phyloP scores from a whole-genome alignment of 257 asterid species.

The Solanum boliviense region DNA sequence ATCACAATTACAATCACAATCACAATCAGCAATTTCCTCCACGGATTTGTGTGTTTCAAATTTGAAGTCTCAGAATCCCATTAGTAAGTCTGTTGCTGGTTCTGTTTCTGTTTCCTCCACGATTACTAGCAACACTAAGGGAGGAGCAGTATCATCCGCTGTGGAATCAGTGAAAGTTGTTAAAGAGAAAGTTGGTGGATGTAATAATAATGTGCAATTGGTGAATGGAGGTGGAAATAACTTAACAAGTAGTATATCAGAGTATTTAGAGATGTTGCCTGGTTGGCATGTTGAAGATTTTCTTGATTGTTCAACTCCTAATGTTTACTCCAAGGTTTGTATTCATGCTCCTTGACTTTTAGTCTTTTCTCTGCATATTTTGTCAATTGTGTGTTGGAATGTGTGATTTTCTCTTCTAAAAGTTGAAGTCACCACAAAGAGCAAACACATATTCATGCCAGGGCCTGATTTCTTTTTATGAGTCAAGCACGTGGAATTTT shows the following conservation, averaged over 20 bases:
- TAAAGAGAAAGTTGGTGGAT: neutral
- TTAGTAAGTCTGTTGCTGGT: neutral
- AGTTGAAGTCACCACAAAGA: neutral
- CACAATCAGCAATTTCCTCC: slow-evolving; percentile 7
- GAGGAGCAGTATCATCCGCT: neutral
- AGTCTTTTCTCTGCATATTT: neutral
- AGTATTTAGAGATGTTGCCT: slow-evolving; percentile 52
- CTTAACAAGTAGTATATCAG: slow-evolving; percentile 40
- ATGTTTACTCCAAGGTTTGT: slow-evolving; percentile 31
- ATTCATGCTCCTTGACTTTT: neutral
- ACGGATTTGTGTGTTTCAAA: slow-evolving; percentile 6
- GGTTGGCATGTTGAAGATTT: slow-evolving; percentile 71
- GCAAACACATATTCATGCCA: neutral
- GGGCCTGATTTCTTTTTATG: neutral
- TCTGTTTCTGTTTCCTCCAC: neutral
- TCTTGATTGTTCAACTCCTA: slow-evolving; percentile 30
- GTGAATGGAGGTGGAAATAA: slow-evolving; percentile 3
- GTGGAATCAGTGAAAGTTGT: neutral
- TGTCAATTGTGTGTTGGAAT: neutral
- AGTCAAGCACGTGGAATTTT: neutral
- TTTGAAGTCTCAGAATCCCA: slow-evolving; percentile 4
- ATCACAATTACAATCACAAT: slow-evolving; percentile 1
- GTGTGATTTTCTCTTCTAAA: neutral
- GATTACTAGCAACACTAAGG: neutral
- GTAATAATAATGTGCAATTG: slow-evolving; percentile 1